Evolutionary conservation across 176 grass and related monocot species (phyloP).

Genomic region (Ensete ventricosum): DNA sequence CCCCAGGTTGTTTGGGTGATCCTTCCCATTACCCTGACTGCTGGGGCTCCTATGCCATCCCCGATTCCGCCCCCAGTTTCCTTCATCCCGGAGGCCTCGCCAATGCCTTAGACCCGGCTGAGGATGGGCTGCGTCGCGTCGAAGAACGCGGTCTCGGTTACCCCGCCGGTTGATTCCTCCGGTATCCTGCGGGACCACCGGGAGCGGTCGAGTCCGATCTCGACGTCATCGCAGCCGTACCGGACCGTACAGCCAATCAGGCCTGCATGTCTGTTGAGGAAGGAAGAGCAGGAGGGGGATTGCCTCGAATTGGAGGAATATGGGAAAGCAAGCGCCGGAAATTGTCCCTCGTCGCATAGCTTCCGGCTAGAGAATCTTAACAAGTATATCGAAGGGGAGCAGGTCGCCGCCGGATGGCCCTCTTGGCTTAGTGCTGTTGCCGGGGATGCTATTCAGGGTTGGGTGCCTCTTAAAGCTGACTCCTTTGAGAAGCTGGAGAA

Average conservation of each 20-base stretch:
- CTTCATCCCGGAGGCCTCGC: not conserved
- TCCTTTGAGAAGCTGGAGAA: slow-evolving; percentile 85
- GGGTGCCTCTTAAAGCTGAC: slow-evolving; percentile 83
- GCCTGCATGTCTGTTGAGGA: too few species aligned
- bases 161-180: slow-evolving; percentile 48
- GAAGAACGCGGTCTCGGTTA: slow-evolving; percentile 64
- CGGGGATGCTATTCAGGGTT: slow-evolving; percentile 86
- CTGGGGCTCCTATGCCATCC: not conserved
- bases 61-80: not conserved
- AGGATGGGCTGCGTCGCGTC: slow-evolving; percentile 82
- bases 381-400: slow-evolving; percentile 81
- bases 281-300: slow-evolving; percentile 23
- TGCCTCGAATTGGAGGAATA: slow-evolving; percentile 15
- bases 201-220: not conserved
- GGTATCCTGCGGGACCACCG: slow-evolving; percentile 23
- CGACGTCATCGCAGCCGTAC: slow-evolving; percentile 14
- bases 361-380: slow-evolving; percentile 64
- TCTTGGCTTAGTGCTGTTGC: slow-evolving; percentile 81
- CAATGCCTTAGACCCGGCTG: not conserved
- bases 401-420: slow-evolving; percentile 95
- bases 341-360: slow-evolving; percentile 25
- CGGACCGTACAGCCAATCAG: too few species aligned
- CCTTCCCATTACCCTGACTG: not conserved
- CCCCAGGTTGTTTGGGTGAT: not conserved
- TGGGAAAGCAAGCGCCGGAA: slow-evolving; percentile 22